These are phyloP conservation scores for Quercus berberidifolia DNA, from an alignment of 306 rosid species.

Conservation along the genomic window DNA sequence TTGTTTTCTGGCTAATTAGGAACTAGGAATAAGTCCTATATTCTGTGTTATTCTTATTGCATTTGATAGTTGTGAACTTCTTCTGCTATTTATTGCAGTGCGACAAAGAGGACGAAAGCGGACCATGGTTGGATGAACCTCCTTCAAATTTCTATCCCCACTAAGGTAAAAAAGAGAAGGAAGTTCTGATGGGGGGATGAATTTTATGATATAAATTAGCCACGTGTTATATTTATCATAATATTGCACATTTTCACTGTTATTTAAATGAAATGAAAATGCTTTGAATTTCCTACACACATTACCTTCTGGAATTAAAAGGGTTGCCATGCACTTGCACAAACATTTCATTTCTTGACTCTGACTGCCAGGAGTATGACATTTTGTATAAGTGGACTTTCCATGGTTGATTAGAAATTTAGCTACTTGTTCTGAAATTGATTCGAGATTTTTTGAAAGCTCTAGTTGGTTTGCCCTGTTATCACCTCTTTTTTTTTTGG, in stretches of 20 bases:
- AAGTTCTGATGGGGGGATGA: not conserved
- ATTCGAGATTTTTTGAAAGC: not conserved
- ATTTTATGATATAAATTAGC: slow-evolving; percentile 5
- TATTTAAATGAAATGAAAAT: not conserved
- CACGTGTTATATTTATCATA: slow-evolving; percentile 3
- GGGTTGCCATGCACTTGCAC: not conserved
- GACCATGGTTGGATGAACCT: slow-evolving; percentile 85
- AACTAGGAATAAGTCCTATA: no score
- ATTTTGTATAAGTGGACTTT: not conserved
- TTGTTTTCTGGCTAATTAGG: not conserved
- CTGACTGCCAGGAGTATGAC: not conserved
- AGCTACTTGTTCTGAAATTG: not conserved
- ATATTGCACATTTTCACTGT: not conserved
- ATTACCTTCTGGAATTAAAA: not conserved
- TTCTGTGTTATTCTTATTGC: not conserved
- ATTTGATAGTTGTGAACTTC: not conserved
- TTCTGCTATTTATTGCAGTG: slow-evolving; percentile 41
- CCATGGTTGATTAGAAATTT: not conserved
- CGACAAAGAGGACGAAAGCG: slow-evolving; percentile 89
- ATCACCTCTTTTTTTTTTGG: no score
- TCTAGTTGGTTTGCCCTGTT: no score
- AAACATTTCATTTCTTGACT: not conserved
- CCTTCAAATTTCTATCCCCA: not conserved
- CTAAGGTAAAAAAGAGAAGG: slow-evolving; percentile 4
- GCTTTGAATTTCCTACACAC: slow-evolving; percentile 6